Conservation (phyloP, 345 rosid genomes). For the Hypericum androsaemum region DNA sequence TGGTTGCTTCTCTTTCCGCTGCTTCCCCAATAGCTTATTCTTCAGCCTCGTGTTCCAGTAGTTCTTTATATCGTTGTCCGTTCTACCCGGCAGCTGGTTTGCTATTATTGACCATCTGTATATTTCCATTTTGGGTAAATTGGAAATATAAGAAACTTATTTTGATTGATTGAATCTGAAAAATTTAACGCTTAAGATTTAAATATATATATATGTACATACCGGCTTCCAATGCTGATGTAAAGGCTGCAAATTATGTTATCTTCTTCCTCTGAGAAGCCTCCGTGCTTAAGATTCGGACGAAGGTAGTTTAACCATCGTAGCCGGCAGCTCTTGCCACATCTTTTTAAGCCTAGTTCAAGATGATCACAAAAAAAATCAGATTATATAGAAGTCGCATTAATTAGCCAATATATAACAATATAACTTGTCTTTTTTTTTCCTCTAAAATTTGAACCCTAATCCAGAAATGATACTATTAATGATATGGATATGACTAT, state of each 20-base stretch:
- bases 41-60: conserved; percentile 28
- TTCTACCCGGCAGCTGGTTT: conserved; percentile 26
- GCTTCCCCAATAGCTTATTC: conserved; percentile 26
- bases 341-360: conserved; percentile 24
- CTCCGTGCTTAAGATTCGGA: conserved; percentile 25
- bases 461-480: too few relatives aligned
- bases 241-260: conserved; percentile 28
- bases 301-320: conserved; percentile 30
- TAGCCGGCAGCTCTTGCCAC: conserved; percentile 28
- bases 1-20: conserved; percentile 20
- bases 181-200: background rate
- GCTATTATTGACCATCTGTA: conserved; percentile 27
- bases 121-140: too few relatives aligned
- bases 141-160: too few relatives aligned
- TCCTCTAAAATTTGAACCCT: too few relatives aligned
- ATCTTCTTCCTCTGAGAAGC: conserved; percentile 30
- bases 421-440: too few relatives aligned
- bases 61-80: conserved; percentile 27
- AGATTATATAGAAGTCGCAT: background rate
- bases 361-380: background rate
- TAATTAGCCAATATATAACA: background rate
- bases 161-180: too few relatives aligned
- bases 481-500: too few relatives aligned
- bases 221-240: conserved; percentile 29
- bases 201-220: background rate